Percentiles rank a stretch among this genome's conserved stretches.
Conservation (phyloP, 495 filamentous ascomycete genomes). For the Friedmanniomyces simplex region DNA sequence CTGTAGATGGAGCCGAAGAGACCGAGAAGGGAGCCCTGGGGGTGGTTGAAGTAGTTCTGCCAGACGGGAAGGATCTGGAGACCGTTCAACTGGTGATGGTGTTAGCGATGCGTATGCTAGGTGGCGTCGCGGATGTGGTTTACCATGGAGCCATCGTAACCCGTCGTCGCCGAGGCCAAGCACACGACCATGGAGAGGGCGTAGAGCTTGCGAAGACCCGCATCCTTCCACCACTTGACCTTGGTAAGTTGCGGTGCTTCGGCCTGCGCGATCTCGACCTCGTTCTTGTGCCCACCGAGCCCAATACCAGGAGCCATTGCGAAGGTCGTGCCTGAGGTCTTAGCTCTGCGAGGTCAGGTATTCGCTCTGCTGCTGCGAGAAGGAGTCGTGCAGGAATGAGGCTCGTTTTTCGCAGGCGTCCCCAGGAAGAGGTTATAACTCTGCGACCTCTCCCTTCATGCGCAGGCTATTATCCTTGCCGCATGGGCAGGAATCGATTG, state of each 20-base stretch:
- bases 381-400: no score
- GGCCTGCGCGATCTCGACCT: background rate
- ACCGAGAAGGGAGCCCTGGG: constrained; percentile 21
- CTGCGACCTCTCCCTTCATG: no score
- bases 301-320: background rate
- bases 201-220: constrained; percentile 51
- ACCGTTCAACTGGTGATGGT: constrained; percentile 24
- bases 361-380: no score
- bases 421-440: no score
- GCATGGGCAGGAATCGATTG: no score
- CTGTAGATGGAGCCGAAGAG: constrained; percentile 23
- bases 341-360: background rate
- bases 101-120: constrained; percentile 10
- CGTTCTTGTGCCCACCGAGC: background rate
- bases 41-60: constrained; percentile 21
- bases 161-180: constrained; percentile 53
- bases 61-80: constrained; percentile 21
- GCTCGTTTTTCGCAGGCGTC: no score
- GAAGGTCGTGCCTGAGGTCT: background rate
- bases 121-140: background rate
- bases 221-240: constrained; percentile 50
- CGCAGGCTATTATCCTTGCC: no score
- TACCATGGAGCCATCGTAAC: constrained; percentile 46
- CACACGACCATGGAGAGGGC: constrained; percentile 44
- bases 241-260: constrained; percentile 3